Base-by-base conservation (phyloP, 2,329 filamentous ascomycete species). In the Chaetomium olivaceum region DNA sequence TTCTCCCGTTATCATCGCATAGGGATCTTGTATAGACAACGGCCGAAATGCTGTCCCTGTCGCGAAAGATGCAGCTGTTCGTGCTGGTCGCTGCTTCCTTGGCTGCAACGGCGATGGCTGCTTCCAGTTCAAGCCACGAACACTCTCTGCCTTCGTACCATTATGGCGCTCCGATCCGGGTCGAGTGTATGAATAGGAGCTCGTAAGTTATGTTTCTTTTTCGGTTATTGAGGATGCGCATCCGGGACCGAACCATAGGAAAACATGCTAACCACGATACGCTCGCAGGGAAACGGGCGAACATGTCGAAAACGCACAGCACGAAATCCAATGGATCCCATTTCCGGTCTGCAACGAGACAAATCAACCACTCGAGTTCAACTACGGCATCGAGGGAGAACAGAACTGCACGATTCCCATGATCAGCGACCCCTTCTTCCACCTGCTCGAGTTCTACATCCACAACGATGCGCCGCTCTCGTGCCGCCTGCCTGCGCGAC, bases 361-460 rank as follows among this genome's bases (percentile, higher is more conserved):
- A 14, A 83, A 83, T 52, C 85, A 86, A 58, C 89, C 93, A 0
- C 88, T 99, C 73, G 88, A 95, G 73, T 89, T 99, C 76, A 85
- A 87, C 77, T 98, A 97, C 80, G 93, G 93, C 76, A 80, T 91
- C 71, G 91, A 94, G 76, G 80, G 79, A 79, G 93, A 96, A 76
- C 79, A 92, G 71, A 94, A 94, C 80, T 95, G 91, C 82, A 95
- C 91, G 63, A 88, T 95, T 73, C 82, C 89, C 74, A 85, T 91
- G 79, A 83, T 94, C 73, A 84, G 85, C 73, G 91, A 94, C 76
- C 86, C 90, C 50, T 90, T 93, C 83, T 95, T 92, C 83, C 91
- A 95, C 79, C 85, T 94, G 60, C 89, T 94, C 80, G 91, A 98
- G 80, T 98, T 97, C 84, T 98, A 98, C 84, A 89, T 98, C 77